phyloP scores from a whole-genome alignment of 305 asterid species.

The Coffea humblotiana region DNA sequence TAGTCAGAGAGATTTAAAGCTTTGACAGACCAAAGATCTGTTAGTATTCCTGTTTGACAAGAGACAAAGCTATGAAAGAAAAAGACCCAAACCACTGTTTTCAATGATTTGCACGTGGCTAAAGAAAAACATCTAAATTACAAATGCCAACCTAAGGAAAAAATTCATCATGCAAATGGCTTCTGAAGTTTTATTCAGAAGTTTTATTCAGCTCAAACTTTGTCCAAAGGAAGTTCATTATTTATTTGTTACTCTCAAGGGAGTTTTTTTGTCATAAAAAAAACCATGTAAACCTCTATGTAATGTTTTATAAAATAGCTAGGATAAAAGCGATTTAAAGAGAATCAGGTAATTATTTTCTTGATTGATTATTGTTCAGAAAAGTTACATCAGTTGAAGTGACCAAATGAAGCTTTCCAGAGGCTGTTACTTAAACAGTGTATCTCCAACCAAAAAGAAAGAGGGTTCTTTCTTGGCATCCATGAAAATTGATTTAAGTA shows the following conservation, averaged over 20 bases:
- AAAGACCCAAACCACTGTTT: neutral
- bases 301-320: neutral
- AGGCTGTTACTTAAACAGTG: neutral
- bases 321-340: neutral
- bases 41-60: neutral
- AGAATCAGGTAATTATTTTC: neutral
- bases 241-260: neutral
- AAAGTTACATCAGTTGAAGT: neutral
- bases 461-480: neutral
- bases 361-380: neutral
- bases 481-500: neutral
- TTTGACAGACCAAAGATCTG: neutral
- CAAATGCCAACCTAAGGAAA: neutral
- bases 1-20: neutral
- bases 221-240: neutral
- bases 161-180: neutral
- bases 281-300: neutral
- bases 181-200: neutral
- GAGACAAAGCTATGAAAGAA: neutral
- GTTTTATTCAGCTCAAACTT: neutral
- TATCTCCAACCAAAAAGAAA: neutral
- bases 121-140: neutral
- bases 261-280: neutral
- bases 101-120: neutral
- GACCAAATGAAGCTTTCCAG: neutral